These are phyloP conservation scores for Phytophthora palmivora DNA, from an alignment of 352 stramenopile genomes.

Conservation along the genomic window DNA sequence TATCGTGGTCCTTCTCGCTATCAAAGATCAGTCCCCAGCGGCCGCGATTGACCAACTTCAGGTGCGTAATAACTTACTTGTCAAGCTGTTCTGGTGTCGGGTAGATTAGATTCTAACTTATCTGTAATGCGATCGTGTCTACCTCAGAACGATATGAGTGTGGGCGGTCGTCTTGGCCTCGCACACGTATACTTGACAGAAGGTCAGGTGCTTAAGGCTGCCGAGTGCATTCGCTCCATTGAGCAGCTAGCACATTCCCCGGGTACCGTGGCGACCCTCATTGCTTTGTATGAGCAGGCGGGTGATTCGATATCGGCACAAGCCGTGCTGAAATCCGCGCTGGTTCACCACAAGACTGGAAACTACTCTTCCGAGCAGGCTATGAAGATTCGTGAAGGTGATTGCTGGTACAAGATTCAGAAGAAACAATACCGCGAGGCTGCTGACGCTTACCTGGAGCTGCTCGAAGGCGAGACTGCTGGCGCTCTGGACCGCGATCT, in stretches of 20 bases:
- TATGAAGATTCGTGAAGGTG: conserved; percentile 81
- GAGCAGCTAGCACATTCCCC: conserved; percentile 65
- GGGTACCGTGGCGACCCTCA: conserved; percentile 82
- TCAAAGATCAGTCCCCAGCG: conserved; percentile 67
- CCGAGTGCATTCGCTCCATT: conserved; percentile 70
- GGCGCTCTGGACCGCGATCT: conserved; percentile 69
- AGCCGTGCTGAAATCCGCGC: conserved; percentile 54
- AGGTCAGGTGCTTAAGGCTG: conserved; percentile 54
- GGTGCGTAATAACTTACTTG: conserved; percentile 23
- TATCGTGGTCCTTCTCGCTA: conserved; percentile 71
- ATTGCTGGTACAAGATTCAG: conserved; percentile 82
- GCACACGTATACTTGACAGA: conserved; percentile 79
- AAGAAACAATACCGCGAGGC: conserved; percentile 79
- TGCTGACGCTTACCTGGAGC: conserved; percentile 65
- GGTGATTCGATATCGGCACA: conserved; percentile 59
- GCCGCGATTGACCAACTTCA: conserved; percentile 59
- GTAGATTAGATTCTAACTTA: background rate
- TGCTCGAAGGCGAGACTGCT: conserved; percentile 73
- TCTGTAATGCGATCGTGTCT: background rate
- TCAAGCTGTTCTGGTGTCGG: background rate
- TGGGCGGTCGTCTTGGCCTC: conserved; percentile 69
- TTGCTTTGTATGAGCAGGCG: conserved; percentile 74
- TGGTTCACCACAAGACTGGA: conserved; percentile 59
- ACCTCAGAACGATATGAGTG: conserved; percentile 50
- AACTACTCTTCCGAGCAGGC: conserved; percentile 64